phyloP scores from a whole-genome alignment of 805 yeast genomes.

The Yamadazyma laniorum region DNA sequence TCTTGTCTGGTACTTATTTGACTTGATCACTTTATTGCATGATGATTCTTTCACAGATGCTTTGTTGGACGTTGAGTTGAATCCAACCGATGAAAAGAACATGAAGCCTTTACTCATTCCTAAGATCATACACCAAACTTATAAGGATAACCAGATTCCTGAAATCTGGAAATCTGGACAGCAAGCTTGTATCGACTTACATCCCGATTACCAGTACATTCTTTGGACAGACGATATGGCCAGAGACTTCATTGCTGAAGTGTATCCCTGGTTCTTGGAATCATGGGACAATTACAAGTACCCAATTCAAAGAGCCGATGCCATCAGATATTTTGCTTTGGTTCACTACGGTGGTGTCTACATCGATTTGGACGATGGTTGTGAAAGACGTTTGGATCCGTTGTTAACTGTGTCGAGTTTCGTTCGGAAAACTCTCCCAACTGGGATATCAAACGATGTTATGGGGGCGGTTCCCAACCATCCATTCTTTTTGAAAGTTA shows the following conservation, averaged over 20 bases:
- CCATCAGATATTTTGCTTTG: conserved; percentile 81
- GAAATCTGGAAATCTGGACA: conserved; percentile 80
- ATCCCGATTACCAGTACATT: conserved; percentile 85
- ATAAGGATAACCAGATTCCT: conserved; percentile 76
- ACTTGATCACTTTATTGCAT: conserved; percentile 68
- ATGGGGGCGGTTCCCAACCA: conserved; percentile 88
- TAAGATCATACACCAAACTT: conserved; percentile 90
- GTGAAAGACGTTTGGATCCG: conserved; percentile 76
- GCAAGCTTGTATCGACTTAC: conserved; percentile 68
- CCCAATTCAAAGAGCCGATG: conserved; percentile 89
- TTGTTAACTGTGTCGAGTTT: conserved; percentile 79
- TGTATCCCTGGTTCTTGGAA: conserved; percentile 82
- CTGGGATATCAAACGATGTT: conserved; percentile 90
- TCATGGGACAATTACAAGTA: conserved; percentile 77
- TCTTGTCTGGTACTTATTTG: conserved; percentile 63
- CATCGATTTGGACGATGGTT: conserved; percentile 88
- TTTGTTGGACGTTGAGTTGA: conserved; percentile 58
- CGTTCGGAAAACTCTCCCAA: conserved; percentile 82
- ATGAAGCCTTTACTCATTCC: conserved; percentile 65
- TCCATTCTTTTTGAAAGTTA: conserved; percentile 74
- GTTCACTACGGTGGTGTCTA: conserved; percentile 86
- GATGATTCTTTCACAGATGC: conserved; percentile 71
- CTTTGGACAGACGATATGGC: conserved; percentile 90
- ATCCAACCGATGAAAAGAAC: conserved; percentile 47
- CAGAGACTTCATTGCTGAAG: conserved; percentile 69